phyloP scores from a whole-genome alignment of 805 yeast genomes.

The Kodamaea neixiangensis region DNA sequence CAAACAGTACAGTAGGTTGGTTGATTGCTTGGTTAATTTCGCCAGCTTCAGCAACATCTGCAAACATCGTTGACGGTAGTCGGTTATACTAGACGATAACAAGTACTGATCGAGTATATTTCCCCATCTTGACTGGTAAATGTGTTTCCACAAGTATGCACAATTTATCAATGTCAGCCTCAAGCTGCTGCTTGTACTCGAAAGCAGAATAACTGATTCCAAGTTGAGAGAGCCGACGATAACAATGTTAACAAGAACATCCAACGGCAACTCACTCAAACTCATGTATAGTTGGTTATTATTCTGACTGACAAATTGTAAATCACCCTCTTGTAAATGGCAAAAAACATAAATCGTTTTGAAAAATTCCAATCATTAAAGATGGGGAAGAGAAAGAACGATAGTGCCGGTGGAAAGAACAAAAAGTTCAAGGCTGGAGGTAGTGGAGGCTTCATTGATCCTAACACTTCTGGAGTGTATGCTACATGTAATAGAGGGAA shows the following conservation, averaged over 20 bases:
- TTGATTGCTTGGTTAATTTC: not conserved
- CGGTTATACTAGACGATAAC: not conserved
- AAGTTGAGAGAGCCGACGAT: not conserved
- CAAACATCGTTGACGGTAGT: not conserved
- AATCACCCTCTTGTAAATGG: not conserved
- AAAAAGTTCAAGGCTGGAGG: constrained; percentile 46
- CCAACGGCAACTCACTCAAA: constrained; percentile 7
- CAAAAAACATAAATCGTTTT: not conserved
- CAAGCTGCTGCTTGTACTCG: not conserved
- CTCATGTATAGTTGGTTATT: not conserved
- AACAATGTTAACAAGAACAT: constrained; percentile 1
- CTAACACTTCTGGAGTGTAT: constrained; percentile 83
- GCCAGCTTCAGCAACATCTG: not conserved
- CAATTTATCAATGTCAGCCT: not conserved
- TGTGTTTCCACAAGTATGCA: constrained; percentile 10
- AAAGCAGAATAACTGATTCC: constrained; percentile 3
- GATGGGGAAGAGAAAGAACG: constrained; percentile 35
- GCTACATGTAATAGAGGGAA: constrained; percentile 85
- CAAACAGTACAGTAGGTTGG: constrained; percentile 2
- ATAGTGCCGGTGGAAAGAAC: constrained; percentile 21
- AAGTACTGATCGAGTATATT: constrained; percentile 6
- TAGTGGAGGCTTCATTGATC: constrained; percentile 61
- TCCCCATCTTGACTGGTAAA: constrained; percentile 11
- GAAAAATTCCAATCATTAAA: not conserved
- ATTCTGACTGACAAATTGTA: not conserved